Evolutionary conservation across 106 monocot species (phyloP).

Genomic region (Dendrobium nobile): DNA sequence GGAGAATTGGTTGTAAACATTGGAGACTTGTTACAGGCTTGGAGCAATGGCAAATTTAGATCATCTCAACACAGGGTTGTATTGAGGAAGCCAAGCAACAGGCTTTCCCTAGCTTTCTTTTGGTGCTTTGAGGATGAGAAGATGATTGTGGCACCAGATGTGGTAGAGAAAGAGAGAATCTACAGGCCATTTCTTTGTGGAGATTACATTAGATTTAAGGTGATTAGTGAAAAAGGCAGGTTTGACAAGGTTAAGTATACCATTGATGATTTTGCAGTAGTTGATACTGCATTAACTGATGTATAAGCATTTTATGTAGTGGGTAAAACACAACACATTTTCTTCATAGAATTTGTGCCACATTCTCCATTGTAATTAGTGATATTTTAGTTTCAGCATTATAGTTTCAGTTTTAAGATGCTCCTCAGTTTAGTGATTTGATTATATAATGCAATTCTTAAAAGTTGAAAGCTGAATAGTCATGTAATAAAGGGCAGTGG

Average conservation of each 20-base stretch:
- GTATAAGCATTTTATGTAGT: background rate
- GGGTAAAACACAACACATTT: no score
- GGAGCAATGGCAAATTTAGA: constrained; percentile 43
- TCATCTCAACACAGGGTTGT: constrained; percentile 41
- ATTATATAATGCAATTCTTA: no score
- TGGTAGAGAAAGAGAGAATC: constrained; percentile 21
- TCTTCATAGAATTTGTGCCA: no score
- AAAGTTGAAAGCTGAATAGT: no score
- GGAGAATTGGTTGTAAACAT: constrained; percentile 39
- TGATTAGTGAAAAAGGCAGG: constrained; percentile 32
- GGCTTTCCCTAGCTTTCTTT: constrained; percentile 37
- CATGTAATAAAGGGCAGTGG: no score
- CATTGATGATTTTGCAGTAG: constrained; percentile 29
- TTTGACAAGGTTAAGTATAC: constrained; percentile 42
- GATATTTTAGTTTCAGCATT: no score
- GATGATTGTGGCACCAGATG: constrained; percentile 28
- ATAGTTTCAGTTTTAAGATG: no score
- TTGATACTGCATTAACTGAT: background rate
- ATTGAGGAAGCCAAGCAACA: constrained; percentile 10
- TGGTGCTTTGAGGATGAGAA: constrained; percentile 59
- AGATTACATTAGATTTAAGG: constrained; percentile 43
- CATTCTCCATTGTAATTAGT: no score
- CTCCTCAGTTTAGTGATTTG: no score
- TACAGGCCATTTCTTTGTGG: constrained; percentile 34
- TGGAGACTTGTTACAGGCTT: constrained; percentile 51